Conservation (phyloP, 176 grass and related monocot species). For the Ampelocalamus luodianensis region DNA sequence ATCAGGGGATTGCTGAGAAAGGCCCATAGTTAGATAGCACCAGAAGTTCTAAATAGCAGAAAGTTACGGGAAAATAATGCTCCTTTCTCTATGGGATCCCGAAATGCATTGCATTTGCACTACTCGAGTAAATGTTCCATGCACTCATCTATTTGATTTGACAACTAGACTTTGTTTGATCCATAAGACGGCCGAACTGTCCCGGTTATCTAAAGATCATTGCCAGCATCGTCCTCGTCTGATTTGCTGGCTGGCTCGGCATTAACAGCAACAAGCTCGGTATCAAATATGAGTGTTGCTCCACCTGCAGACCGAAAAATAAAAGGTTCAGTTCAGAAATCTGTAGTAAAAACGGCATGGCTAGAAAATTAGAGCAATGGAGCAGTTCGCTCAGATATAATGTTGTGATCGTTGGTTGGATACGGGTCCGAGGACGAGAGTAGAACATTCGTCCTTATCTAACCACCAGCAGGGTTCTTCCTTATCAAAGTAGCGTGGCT, state of each 20-base stretch:
- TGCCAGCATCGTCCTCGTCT: slow-evolving; percentile 16
- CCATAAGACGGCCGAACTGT: not conserved
- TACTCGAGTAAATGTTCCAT: not conserved
- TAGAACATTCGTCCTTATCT: too few relatives aligned
- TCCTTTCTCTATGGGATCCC: not conserved
- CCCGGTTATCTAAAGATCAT: slow-evolving; percentile 60
- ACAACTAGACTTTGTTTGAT: slow-evolving; percentile 14
- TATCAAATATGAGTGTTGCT: slow-evolving; percentile 97
- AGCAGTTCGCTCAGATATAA: not conserved
- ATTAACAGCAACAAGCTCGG: slow-evolving; percentile 92
- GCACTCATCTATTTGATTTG: slow-evolving; percentile 10
- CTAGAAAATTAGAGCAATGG: not conserved
- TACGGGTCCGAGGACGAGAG: too few relatives aligned
- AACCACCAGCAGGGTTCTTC: too few relatives aligned
- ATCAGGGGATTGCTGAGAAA: not conserved
- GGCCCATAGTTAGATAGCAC: not conserved
- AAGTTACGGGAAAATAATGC: not conserved
- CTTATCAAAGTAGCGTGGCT: too few relatives aligned
- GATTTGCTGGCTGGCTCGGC: slow-evolving; percentile 61
- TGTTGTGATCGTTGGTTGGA: too few relatives aligned
- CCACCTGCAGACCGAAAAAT: slow-evolving; percentile 54
- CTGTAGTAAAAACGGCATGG: not conserved
- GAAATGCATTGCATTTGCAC: not conserved
- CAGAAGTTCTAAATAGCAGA: slow-evolving; percentile 6
- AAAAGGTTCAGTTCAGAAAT: not conserved